phyloP scores from a whole-genome alignment of 352 stramenopile genomes.

The Blastocystis sp. region DNA sequence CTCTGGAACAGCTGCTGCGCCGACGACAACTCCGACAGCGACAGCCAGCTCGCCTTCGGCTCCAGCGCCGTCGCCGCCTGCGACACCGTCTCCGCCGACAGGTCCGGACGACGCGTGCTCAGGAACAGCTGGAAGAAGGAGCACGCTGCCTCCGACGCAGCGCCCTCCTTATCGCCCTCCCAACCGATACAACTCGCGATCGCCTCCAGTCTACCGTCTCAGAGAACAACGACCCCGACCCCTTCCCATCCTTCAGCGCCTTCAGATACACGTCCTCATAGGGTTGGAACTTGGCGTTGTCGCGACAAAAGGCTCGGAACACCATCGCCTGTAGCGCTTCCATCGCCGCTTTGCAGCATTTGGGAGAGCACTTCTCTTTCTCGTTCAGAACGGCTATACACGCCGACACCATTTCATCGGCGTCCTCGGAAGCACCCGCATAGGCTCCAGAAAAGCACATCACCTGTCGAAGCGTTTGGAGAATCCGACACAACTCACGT shows the following conservation, averaged over 20 bases:
- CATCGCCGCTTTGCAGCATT: not conserved
- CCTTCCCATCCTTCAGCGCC: not conserved
- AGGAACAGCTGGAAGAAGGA: not conserved
- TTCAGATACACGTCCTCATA: not conserved
- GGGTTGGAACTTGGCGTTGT: not conserved
- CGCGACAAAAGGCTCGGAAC: not conserved
- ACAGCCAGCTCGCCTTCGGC: not conserved
- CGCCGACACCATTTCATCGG: not conserved
- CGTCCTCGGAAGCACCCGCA: not conserved
- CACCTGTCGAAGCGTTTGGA: not conserved
- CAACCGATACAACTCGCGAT: not conserved
- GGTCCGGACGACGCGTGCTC: not conserved
- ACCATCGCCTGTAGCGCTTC: not conserved
- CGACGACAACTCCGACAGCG: not conserved
- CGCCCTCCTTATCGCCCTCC: not conserved
- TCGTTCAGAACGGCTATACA: not conserved
- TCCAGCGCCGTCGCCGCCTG: not conserved
- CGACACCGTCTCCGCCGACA: not conserved
- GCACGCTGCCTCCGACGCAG: not conserved
- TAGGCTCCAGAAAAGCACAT: slow-evolving; percentile 46
- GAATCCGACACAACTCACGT: not conserved
- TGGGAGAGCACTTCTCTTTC: slow-evolving; percentile 13
- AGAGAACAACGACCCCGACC: not conserved
- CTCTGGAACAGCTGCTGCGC: not conserved
- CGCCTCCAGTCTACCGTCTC: not conserved